phyloP scores from a whole-genome alignment of 495 filamentous ascomycete genomes.

The Thermothielavioides terrestris region DNA sequence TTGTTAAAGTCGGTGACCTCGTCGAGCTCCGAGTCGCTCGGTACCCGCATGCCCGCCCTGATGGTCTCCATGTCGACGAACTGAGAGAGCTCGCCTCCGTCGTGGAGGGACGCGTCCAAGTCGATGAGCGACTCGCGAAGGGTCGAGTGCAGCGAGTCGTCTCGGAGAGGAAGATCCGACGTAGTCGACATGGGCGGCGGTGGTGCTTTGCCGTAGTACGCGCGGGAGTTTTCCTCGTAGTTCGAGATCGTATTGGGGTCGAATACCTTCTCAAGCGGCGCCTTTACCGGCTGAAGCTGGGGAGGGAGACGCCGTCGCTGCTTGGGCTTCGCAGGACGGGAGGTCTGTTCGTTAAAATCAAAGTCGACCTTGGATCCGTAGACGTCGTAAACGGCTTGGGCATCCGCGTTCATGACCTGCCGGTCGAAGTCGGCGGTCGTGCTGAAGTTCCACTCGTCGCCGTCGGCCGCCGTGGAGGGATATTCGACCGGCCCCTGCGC shows the following conservation, averaged over 20 bases:
- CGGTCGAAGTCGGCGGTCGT: slow-evolving; percentile 78
- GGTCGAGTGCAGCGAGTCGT: slow-evolving; percentile 42
- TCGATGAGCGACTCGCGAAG: slow-evolving; percentile 51
- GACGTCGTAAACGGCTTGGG: slow-evolving; percentile 43
- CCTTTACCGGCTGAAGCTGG: slow-evolving; percentile 40
- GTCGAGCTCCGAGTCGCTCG: slow-evolving; percentile 35
- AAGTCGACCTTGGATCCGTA: slow-evolving; percentile 43
- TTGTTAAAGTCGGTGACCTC: slow-evolving; percentile 34
- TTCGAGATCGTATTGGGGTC: slow-evolving; percentile 49
- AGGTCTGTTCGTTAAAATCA: slow-evolving; percentile 36
- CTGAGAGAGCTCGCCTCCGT: slow-evolving; percentile 40
- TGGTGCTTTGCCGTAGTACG: slow-evolving; percentile 37
- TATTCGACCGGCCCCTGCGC: slow-evolving; percentile 50
- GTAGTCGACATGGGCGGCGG: slow-evolving; percentile 24
- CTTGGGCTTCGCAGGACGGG: slow-evolving; percentile 33
- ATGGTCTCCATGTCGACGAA: slow-evolving; percentile 54
- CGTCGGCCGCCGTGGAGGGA: slow-evolving; percentile 29
- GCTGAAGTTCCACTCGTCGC: slow-evolving; percentile 89
- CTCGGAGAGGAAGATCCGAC: slow-evolving; percentile 48
- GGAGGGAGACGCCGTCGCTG: slow-evolving; percentile 40
- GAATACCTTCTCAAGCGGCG: slow-evolving; percentile 48
- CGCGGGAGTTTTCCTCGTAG: slow-evolving; percentile 48
- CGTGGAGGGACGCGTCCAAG: slow-evolving; percentile 49
- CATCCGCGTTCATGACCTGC: slow-evolving; percentile 38
- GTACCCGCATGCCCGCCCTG: slow-evolving; percentile 37